phyloP scores from a whole-genome alignment of 352 stramenopile genomes.

The Thraustotheca clavata region DNA sequence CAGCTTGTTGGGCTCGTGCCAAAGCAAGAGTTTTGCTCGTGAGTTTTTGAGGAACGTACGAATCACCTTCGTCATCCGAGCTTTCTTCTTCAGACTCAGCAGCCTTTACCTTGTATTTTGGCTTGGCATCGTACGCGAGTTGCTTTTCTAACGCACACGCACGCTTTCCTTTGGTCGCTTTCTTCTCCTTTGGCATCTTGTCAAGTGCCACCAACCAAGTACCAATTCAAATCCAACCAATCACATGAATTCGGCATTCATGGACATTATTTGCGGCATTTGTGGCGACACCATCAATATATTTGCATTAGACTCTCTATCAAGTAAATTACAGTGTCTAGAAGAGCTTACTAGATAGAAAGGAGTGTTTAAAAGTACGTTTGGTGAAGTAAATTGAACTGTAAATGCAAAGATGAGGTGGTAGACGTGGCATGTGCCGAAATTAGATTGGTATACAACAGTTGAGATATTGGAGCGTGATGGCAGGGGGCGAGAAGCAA shows the following conservation, averaged over 20 bases:
- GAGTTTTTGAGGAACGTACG: constrained; percentile 72
- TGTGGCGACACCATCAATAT: too few species aligned
- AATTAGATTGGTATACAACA: too few species aligned
- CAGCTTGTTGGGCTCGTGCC: constrained; percentile 65
- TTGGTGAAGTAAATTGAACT: too few species aligned
- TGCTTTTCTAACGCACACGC: constrained; percentile 82
- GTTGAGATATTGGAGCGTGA: too few species aligned
- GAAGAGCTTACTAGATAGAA: too few species aligned
- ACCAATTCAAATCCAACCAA: constrained; percentile 1
- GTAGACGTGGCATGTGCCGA: too few species aligned
- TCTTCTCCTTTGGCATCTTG: constrained; percentile 22
- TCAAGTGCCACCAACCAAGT: constrained; percentile 1
- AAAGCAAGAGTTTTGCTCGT: constrained; percentile 73
- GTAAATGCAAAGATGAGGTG: too few species aligned
- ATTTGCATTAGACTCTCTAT: too few species aligned
- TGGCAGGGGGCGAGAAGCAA: constrained; percentile 75
- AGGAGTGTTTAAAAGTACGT: constrained; percentile 17
- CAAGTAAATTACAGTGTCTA: too few species aligned
- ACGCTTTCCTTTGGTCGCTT: constrained; percentile 58
- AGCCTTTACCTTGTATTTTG: constrained; percentile 63
- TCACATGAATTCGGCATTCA: too few species aligned
- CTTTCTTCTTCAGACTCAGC: constrained; percentile 39
- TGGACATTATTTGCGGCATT: too few species aligned
- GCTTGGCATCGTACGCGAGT: constrained; percentile 76
- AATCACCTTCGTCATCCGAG: constrained; percentile 50